Evolutionary conservation across 2,329 filamentous ascomycete genomes (phyloP), one percentile per base, ranked within the genome.

Genomic region (Pseudogymnoascus sp.): DNA sequence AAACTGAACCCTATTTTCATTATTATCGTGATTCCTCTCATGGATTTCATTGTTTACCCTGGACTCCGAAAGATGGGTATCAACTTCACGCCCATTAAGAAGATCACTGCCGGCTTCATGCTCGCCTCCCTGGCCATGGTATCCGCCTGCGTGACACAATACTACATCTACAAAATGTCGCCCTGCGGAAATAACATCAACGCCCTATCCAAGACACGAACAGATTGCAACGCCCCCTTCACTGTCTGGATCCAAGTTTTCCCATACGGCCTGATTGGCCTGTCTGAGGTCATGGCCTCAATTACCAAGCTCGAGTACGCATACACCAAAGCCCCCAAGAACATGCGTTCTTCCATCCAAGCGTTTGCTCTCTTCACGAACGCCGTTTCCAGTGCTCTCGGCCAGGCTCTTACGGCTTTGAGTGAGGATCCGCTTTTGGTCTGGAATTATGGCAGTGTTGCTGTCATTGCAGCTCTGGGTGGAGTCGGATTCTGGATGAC

Each of bases 281-380:
- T 84, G 65, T 82, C 81, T 2, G 83, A 85, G 70, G 84, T 84
- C 69, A 80, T 84, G 67, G 79, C 81, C 2, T 82, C 78, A 10
- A 79, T 86, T 64, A 85, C 83, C 3, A 86, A 85, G 1, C 84
- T 89, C 67, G 89, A 91, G 73, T 91, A 90, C 67, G 89, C 89
- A 36, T 92, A 86, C 77, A 87, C 86, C 73, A 90, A 91, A 75
- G 88, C 88, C 0, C 89, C 89, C 26, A 84, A 83, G 71, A 91
- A 91, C 78, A 93, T 93, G 89, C 86, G 88, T 68, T 89, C 86
- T 1, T 80, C 92, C n/a, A 87, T 93, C 69, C 81, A 83, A 74
- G 83, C 84, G 18, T 79, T 91, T 69, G 86, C 86, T 71, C 80
- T 91, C 40, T 86, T 89, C 77, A 90, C 85, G 81, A 86, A 80